Percentiles rank a stretch among this genome's conserved stretches.
Evolutionary conservation across 1,284 basidiomycete species (phyloP).

Genomic region (Xerocomus amazonicus): DNA sequence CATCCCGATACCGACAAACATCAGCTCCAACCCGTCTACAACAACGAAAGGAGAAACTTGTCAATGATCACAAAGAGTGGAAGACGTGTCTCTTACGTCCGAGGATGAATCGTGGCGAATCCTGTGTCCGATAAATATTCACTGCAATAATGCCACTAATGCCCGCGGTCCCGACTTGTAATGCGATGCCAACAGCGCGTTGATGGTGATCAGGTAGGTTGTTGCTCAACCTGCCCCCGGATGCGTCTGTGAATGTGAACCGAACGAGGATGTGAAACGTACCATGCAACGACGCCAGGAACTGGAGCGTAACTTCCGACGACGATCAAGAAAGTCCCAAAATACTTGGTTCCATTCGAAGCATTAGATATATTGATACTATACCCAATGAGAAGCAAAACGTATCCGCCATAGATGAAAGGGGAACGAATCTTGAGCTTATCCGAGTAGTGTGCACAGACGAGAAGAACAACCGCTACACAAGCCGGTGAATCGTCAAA

Average conservation of each 20-base stretch:
- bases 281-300: conserved; percentile 68
- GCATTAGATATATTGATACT: conserved; percentile 55
- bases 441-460: conserved; percentile 60
- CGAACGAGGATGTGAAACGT: not conserved
- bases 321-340: conserved; percentile 63
- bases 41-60: not conserved
- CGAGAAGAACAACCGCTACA: conserved; percentile 49
- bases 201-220: conserved; percentile 50
- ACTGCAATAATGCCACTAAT: conserved; percentile 37
- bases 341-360: conserved; percentile 52
- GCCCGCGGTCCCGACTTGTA: conserved; percentile 45
- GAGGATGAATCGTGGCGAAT: conserved; percentile 56
- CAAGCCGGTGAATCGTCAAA: not conserved
- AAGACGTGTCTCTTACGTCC: too few relatives aligned
- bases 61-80: conserved; percentile 40
- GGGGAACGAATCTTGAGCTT: conserved; percentile 52
- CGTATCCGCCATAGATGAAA: conserved; percentile 55
- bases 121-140: conserved; percentile 57
- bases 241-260: not conserved
- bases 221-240: conserved; percentile 39
- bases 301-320: conserved; percentile 50
- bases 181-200: conserved; percentile 43
- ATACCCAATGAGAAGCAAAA: conserved; percentile 57
- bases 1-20: conserved; percentile 65
- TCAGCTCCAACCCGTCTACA: conserved; percentile 61